phyloP scores from a whole-genome alignment of 768 basidiomycete species.

The Gelatoporia subvermispora region DNA sequence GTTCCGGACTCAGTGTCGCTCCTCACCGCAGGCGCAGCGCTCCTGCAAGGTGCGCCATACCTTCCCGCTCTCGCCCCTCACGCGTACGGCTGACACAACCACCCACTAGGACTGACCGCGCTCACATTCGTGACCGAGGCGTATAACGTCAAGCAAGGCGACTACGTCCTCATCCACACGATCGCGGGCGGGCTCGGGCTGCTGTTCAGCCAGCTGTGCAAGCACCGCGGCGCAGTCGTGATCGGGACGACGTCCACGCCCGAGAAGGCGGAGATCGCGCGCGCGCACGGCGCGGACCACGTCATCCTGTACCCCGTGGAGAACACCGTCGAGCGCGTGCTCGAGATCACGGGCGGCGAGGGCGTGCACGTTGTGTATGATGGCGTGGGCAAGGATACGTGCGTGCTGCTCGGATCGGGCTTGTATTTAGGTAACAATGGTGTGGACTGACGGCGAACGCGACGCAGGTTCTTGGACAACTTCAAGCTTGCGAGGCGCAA shows the following conservation, averaged over 20 bases:
- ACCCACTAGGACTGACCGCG: conserved; percentile 52
- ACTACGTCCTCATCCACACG: conserved; percentile 82
- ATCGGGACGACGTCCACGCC: conserved; percentile 89
- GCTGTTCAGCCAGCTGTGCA: conserved; percentile 63
- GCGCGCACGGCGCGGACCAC: conserved; percentile 75
- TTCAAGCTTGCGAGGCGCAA: conserved; percentile 77
- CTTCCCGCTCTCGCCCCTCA: background rate
- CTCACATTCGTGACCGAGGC: conserved; percentile 78
- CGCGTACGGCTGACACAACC: background rate
- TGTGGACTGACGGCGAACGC: background rate
- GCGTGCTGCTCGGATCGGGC: conserved; percentile 32
- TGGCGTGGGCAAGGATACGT: conserved; percentile 97
- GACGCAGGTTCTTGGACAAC: conserved; percentile 66
- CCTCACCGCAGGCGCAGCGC: conserved; percentile 57
- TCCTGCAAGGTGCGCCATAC: conserved; percentile 48
- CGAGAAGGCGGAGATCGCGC: conserved; percentile 81
- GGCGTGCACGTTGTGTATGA: conserved; percentile 89
- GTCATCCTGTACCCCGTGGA: conserved; percentile 80
- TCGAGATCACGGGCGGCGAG: conserved; percentile 71
- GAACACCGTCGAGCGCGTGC: conserved; percentile 66
- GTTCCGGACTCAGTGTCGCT: conserved; percentile 61
- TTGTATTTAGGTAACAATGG: background rate
- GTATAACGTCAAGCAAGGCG: conserved; percentile 75
- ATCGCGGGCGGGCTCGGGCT: conserved; percentile 87
- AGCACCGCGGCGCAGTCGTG: conserved; percentile 74